Evolutionary conservation across 192 early-diverging fungal genomes (phyloP).

Genomic region (Linnemannia elongata): DNA sequence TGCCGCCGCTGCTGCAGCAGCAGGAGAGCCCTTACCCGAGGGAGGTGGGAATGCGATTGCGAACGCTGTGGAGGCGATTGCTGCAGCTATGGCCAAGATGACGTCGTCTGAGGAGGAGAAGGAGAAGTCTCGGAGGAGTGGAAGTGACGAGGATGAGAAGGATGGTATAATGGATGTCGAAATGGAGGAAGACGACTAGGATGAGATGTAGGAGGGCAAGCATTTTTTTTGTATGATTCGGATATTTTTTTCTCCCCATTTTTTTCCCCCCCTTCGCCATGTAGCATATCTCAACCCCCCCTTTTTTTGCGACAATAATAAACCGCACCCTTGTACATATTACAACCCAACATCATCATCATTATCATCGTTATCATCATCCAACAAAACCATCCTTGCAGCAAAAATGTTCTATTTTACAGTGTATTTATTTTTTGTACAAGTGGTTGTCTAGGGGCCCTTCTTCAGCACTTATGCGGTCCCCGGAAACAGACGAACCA

Average conservation of each 20-base stretch:
- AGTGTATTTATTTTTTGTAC: neutral
- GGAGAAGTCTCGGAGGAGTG: slow-evolving; percentile 1
- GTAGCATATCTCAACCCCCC: neutral
- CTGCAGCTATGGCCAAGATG: slow-evolving; percentile 29
- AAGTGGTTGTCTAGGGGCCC: too few species aligned
- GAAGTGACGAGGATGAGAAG: neutral
- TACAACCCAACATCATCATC: neutral
- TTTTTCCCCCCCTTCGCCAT: neutral
- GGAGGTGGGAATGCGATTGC: slow-evolving; percentile 32
- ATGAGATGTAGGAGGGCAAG: neutral
- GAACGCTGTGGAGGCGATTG: slow-evolving; percentile 50
- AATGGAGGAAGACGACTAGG: slow-evolving; percentile 5
- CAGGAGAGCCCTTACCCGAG: neutral
- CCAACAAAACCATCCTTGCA: neutral
- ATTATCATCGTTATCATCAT: too few species aligned
- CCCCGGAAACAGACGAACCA: slow-evolving; percentile 39
- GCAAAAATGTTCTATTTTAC: neutral
- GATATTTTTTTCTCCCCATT: neutral
- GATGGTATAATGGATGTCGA: neutral
- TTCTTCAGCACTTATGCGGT: neutral
- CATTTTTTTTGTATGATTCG: neutral
- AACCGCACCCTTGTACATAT: slow-evolving; percentile 9
- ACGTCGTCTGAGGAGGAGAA: slow-evolving; percentile 37
- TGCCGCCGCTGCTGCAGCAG: neutral
- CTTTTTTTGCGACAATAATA: neutral